Base-by-base conservation (phyloP, 164 flowering plant genomes). In the Vitis rotundifolia region DNA sequence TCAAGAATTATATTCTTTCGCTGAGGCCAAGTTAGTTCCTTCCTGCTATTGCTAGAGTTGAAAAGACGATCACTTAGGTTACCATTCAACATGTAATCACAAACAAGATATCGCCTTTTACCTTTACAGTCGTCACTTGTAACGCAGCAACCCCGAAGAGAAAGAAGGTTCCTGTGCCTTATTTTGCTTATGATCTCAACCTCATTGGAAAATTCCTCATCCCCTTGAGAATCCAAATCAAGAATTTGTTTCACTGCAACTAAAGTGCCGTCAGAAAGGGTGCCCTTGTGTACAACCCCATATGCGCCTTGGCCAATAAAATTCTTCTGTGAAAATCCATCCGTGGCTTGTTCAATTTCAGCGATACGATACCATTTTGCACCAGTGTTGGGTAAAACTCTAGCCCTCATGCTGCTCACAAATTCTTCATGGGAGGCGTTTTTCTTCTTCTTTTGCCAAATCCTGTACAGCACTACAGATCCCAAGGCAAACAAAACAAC, bases 161-260 rank as follows among this genome's bases (percentile, higher is more conserved):
- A 64, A 1, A 82, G 81, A 5, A 82, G 81, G 57, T 79, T 79
- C 49, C 83, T 61, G 63, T 82, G 85, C 76, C 77, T 62, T 4
- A 82, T 79, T 49, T 77, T 82, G 81, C 85, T 77, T 29, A 82
- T 79, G 72, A 80, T 75, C 76, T 77, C 83, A 1, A 80, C 81
- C 64, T 82, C 85, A 47, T 82, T 77, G 50, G 69, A 44, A 49
- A 82, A 82, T 9, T 82, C 85, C 60, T 73, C 69, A 18, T 82
- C 85, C 4, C 79, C 72, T 48, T 61, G 64, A 1, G 79, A 69
- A 48, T 77, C 78, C 63, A 73, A 11, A 28, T 80, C 80, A n/a
- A 72, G 67, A 0, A 76, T 29, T 51, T 80, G 74, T 48, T 83
- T 83, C 18, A 83, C 84, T 4, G 86, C 86, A 19, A 83, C 74